Base-by-base conservation (phyloP, 768 basidiomycete genomes). In the Tephrocybe sp. region DNA sequence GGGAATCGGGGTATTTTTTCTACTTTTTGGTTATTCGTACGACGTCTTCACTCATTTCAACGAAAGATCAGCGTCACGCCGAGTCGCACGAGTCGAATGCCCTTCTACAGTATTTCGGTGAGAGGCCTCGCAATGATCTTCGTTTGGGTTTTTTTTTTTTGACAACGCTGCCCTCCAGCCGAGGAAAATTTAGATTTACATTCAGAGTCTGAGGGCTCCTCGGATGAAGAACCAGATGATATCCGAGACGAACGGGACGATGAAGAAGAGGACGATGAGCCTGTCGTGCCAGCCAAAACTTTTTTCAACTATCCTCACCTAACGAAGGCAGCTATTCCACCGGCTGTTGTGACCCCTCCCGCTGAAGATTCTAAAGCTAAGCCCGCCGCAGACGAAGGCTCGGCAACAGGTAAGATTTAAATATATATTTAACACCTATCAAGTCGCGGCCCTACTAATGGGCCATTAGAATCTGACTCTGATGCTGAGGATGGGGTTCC, bases 181-280 rank as follows among this genome's bases (percentile, higher is more conserved):
- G 76, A 64, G 6, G 60, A 69, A 51, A 70, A 75, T 39, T 57
- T 84, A 34, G 75, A 74, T 34, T 59, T 83, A 14, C 76, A 79
- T 26, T 82, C 81, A 22, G 81, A 73, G 17, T 78, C 76, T 7
- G 80, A 82, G 55, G 72, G 65, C 2, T 72, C 72, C 2, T 72
- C 72, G 30, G 59, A 66, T 10, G 55, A 63, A 6, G 63, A 61
- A 31, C 48, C 49, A 32, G 39, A 55, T 3, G 59, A 62, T 5
- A 47, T 54, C 31, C 23, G 31, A 20, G 39, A 46, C 13, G 45
- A 46, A 41, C 38, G 22, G 33, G 51, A 52, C 17, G 45, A 52
- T 5, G 62, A 55, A 6, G 59, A 58, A 7, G 58, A 52, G 7
- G 65, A 65, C n/a, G 57, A 55, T 5, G 58, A 65, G 8, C 34